Base-by-base conservation (phyloP, 441 rosid genomes). In the Adansonia madagascariensis region DNA sequence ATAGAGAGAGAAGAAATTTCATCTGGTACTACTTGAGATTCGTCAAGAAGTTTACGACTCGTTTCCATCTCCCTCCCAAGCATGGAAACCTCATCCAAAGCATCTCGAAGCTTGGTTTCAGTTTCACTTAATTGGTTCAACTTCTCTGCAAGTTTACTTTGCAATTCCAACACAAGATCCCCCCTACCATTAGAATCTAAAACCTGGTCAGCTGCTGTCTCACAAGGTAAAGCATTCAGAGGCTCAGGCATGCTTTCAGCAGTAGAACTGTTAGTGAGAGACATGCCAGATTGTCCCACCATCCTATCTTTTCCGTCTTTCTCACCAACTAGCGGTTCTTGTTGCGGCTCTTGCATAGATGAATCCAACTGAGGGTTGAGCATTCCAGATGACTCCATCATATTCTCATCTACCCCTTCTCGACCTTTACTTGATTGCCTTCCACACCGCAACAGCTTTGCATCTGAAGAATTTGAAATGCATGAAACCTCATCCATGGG, bases 401-500 rank as follows among this genome's bases (percentile, higher is more conserved):
- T 91, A 81, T 93, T 90, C 82, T 92, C 97, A 88, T 93, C 97
- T 82, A 82, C 88, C 62, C 91, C 98, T 88, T 94, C 99, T 78
- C 93, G 84, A 75, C 83, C 86, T 88, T 90, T 94, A 86, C 91
- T 86, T 56, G 86, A 83, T 81, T 90, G 97, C 81, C 89, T 84
- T 53, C 86, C 80, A 71, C 90, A 82, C 75, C 75, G 87, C 43
- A 87, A 86, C 63, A 88, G 74, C 75, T 89, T 92, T 59, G 81
- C 75, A 74, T 89, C 88, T 75, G 85, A 81, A 35, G 90, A 84
- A 87, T 83, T 88, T 71, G 98, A 91, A 75, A 94, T 85, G 82
- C 94, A 94, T 11, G 99, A 97, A 78, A 94, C 91, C 83, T 90
- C 99, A 80, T 94, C 99, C 99, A 97, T 97, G 78, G 94, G 89